phyloP scores from a whole-genome alignment of 768 basidiomycete species.

The Infundibulicybe gibba region DNA sequence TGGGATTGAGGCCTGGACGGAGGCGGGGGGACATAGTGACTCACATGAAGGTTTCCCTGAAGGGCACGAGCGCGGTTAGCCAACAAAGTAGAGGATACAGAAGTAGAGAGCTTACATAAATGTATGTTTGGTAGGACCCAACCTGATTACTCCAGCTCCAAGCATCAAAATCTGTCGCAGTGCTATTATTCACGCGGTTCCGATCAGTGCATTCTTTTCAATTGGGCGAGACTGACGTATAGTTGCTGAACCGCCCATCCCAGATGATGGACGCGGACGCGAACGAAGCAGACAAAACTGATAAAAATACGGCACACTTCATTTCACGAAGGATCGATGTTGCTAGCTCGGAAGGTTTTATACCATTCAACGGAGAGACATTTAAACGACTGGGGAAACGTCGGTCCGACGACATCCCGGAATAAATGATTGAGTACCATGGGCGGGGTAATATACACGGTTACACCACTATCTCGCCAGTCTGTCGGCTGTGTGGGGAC shows the following conservation, averaged over 20 bases:
- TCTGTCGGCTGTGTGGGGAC: no score
- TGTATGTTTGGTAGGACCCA: background rate
- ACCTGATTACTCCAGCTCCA: constrained; percentile 4
- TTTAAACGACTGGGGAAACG: background rate
- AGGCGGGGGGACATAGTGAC: background rate
- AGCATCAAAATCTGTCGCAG: constrained; percentile 1
- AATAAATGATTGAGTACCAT: no score
- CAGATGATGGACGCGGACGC: constrained; percentile 1
- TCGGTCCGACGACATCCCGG: no score
- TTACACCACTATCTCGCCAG: no score
- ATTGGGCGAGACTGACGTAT: background rate
- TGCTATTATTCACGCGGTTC: background rate
- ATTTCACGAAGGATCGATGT: background rate
- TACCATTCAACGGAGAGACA: no score
- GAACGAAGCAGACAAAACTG: background rate
- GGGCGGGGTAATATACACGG: no score
- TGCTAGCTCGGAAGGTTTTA: background rate
- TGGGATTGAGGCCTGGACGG: no score
- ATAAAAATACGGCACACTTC: background rate
- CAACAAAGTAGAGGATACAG: no score
- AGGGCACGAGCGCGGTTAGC: background rate
- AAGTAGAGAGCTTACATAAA: background rate
- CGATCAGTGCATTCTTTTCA: no score
- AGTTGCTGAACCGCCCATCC: constrained; percentile 1
- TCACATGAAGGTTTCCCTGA: constrained; percentile 4